These are phyloP conservation scores for Penicillium sp. DNA, from an alignment of 2,329 filamentous ascomycete genomes.

Conservation along the genomic window DNA sequence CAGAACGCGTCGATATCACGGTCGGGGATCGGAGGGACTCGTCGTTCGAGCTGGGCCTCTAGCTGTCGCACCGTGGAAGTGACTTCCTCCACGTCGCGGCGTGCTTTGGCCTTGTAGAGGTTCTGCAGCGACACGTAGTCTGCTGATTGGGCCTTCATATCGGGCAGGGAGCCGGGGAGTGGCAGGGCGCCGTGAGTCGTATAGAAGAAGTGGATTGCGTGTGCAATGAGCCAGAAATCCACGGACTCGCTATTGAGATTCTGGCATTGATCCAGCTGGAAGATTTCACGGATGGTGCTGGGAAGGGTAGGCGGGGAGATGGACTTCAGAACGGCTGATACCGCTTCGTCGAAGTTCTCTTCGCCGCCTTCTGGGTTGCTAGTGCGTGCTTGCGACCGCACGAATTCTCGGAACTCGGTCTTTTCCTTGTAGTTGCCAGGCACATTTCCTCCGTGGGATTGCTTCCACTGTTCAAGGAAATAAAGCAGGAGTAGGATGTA, in stretches of 20 bases:
- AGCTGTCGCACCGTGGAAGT: conserved; percentile 60
- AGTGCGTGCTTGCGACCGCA: conserved; percentile 66
- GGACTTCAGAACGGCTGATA: conserved; percentile 82
- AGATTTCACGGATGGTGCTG: conserved; percentile 71
- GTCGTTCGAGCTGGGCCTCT: conserved; percentile 52
- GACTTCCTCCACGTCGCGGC: conserved; percentile 74
- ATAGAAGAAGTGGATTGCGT: conserved; percentile 76
- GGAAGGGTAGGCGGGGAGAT: conserved; percentile 68
- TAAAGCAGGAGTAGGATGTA: conserved; percentile 80
- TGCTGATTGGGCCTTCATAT: conserved; percentile 94
- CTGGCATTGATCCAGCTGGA: conserved; percentile 65
- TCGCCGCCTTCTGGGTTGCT: conserved; percentile 81
- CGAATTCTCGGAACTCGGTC: conserved; percentile 70
- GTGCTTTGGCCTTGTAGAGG: conserved; percentile 87
- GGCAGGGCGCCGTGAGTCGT: conserved; percentile 70
- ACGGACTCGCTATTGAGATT: conserved; percentile 50
- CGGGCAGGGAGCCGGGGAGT: conserved; percentile 80
- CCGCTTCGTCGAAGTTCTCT: conserved; percentile 95
- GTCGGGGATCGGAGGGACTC: conserved; percentile 54
- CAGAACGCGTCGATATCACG: conserved; percentile 87
- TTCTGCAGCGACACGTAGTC: conserved; percentile 90
- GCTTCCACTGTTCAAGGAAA: conserved; percentile 79
- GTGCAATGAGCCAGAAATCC: conserved; percentile 85
- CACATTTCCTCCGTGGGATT: conserved; percentile 61
- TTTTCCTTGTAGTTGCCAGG: conserved; percentile 83